Evolutionary conservation across 805 yeast species (phyloP), one percentile per base, ranked within the genome.

Genomic region (Candida gorgasii): DNA sequence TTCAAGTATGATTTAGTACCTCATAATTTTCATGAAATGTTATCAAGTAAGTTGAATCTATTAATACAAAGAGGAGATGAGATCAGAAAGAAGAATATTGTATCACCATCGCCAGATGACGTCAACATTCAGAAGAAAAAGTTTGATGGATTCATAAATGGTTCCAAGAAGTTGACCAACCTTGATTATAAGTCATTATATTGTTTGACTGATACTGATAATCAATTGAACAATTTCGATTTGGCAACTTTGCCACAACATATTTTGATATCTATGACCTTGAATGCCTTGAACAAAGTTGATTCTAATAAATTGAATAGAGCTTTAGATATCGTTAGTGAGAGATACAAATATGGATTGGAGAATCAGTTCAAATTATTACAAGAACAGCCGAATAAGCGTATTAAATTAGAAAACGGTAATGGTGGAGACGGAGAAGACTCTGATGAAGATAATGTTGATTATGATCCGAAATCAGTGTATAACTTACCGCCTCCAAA

Each of bases 201-300:
- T 58, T 78, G 83, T 19, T 72, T 92, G 45, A 82, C 85, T 11
- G 80, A 78, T 29, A 67, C 80, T 23, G 63, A 68, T 30, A 80
- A 83, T 54, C 82, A 82, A 38, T 65, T 87, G 44, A 74, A 79
- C 23, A 73, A 74, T 28, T 84, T 88, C 56, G 92, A 92, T 58
- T 77, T 88, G 42, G 72, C 87, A 2, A 66, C 78, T 8, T 66
- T 93, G 6, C 84, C 93, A 4, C 76, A 75, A 16, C 79, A 80
- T 39, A 70, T 84, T 1, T 74, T 89, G 43, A 75, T 74, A 16
- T 74, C 78, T 34, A 82, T 84, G 75, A 87, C 84, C 12, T 67
- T 78, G 43, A 76, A 78, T 1, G 89, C 96, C 0, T 67, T 93
- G 43, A 67, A 73, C 13, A 75, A 75, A 32, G 77, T 79, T 0